A percentile compares a stretch with the other conserved stretches of the same genome.
Conservation (phyloP, 768 basidiomycete genomes). For the Psilocybe sp. region DNA sequence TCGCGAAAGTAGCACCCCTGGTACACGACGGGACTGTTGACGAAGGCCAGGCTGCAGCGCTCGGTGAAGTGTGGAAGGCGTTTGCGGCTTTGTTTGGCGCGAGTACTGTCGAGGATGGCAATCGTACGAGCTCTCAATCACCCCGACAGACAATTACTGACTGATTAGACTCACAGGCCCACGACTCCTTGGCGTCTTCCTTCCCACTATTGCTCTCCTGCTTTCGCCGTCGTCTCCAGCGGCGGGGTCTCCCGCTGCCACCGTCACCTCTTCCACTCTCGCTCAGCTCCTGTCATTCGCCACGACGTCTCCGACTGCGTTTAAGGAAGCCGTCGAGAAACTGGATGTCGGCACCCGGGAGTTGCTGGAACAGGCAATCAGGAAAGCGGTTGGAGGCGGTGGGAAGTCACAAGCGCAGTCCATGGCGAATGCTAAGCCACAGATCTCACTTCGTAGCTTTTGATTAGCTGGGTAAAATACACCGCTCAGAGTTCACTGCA, state of each 20-base stretch:
- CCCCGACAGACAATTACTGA: conserved; percentile 7
- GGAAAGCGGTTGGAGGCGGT: conserved; percentile 62
- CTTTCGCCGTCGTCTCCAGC: conserved; percentile 49
- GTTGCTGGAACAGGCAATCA: conserved; percentile 71
- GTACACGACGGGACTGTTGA: conserved; percentile 55
- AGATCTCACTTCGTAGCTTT: conserved; percentile 76
- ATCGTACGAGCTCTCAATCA: conserved; percentile 46
- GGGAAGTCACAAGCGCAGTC: conserved; percentile 21
- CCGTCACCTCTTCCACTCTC: conserved; percentile 56
- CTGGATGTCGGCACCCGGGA: conserved; percentile 58
- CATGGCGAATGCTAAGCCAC: conserved; percentile 54
- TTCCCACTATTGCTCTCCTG: conserved; percentile 74
- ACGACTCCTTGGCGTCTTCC: conserved; percentile 62
- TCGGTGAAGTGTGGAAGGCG: conserved; percentile 82
- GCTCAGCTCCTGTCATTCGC: conserved; percentile 73
- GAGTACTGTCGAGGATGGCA: conserved; percentile 48
- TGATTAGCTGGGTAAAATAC: too few relatives aligned
- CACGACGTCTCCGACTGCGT: conserved; percentile 64
- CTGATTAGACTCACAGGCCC: conserved; percentile 42
- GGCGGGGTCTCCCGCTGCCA: conserved; percentile 12
- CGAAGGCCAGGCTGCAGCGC: conserved; percentile 56
- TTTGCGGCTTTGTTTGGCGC: conserved; percentile 57
- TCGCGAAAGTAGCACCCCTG: conserved; percentile 64
- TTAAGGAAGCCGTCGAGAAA: conserved; percentile 79
- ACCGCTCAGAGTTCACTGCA: too few relatives aligned